These are phyloP conservation scores for Pharnaceum exiguum DNA, from an alignment of 148 eudicot genomes.

Conservation along the genomic window DNA sequence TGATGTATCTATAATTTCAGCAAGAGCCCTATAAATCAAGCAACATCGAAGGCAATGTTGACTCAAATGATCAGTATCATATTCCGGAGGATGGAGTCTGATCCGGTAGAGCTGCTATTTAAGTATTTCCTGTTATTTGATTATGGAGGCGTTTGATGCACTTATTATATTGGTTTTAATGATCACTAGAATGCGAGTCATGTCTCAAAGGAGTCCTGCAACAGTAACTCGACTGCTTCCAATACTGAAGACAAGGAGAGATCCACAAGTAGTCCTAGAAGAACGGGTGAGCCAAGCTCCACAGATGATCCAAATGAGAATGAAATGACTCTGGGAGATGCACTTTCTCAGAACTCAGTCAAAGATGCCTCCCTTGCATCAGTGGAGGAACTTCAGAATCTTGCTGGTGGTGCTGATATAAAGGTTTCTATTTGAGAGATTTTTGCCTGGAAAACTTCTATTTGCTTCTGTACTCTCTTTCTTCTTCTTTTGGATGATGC, in stretches of 20 bases:
- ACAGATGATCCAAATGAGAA: constrained; percentile 40
- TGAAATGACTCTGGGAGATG: constrained; percentile 50
- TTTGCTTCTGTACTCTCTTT: constrained; percentile 6
- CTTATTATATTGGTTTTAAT: constrained; percentile 10
- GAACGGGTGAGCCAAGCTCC: constrained; percentile 40
- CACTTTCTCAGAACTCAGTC: constrained; percentile 40
- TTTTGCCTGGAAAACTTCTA: constrained; percentile 1
- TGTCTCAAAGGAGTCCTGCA: constrained; percentile 38
- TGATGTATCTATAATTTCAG: constrained; percentile 29
- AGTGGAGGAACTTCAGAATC: constrained; percentile 87
- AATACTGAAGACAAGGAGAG: constrained; percentile 32
- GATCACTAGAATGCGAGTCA: constrained; percentile 28
- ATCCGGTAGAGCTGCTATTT: constrained; percentile 42
- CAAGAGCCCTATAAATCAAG: constrained; percentile 97
- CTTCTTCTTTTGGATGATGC: background rate
- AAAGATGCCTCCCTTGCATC: constrained; percentile 64
- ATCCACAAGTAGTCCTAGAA: constrained; percentile 29
- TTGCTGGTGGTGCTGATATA: constrained; percentile 95
- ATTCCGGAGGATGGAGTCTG: constrained; percentile 95
- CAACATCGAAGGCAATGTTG: constrained; percentile 96
- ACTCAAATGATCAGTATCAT: constrained; percentile 95
- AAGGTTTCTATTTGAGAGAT: constrained; percentile 44
- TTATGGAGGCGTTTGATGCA: constrained; percentile 4
- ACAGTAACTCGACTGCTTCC: constrained; percentile 30
- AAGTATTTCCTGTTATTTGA: constrained; percentile 1